Evolutionary conservation across 2,329 filamentous ascomycete genomes (phyloP).

Genomic region (Teratosphaeriaceae sp.): DNA sequence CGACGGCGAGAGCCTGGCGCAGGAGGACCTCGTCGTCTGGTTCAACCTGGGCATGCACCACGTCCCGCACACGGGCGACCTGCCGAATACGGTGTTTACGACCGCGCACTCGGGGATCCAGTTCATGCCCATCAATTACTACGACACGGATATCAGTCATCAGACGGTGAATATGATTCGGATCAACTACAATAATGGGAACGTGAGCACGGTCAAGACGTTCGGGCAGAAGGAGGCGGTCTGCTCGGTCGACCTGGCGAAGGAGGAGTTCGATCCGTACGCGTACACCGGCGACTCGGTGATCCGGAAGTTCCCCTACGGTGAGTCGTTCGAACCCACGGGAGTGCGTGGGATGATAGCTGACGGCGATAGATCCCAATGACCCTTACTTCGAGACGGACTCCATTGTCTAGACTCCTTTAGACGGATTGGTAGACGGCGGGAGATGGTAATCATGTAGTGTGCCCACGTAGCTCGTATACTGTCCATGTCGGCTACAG

Average conservation of each 20-base stretch:
- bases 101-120: slow-evolving; percentile 40
- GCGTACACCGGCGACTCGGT: slow-evolving; percentile 31
- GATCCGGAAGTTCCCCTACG: slow-evolving; percentile 34
- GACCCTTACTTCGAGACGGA: slow-evolving; percentile 25
- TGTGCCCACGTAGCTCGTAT: not conserved
- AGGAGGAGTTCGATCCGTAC: slow-evolving; percentile 21
- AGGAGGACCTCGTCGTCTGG: slow-evolving; percentile 47
- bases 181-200: slow-evolving; percentile 32
- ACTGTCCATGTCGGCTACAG: too few species aligned
- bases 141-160: slow-evolving; percentile 34
- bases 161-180: slow-evolving; percentile 37
- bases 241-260: slow-evolving; percentile 26
- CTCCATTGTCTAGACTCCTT: slow-evolving; percentile 6
- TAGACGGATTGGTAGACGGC: not conserved
- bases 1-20: slow-evolving; percentile 35
- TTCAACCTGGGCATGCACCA: slow-evolving; percentile 54
- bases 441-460: not conserved
- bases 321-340: slow-evolving; percentile 29
- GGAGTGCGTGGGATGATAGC: too few species aligned
- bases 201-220: slow-evolving; percentile 20
- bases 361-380: slow-evolving; percentile 29
- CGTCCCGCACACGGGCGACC: slow-evolving; percentile 47
- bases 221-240: slow-evolving; percentile 27
- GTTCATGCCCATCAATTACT: slow-evolving; percentile 43
- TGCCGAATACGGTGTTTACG: slow-evolving; percentile 49